Evolutionary conservation across 768 basidiomycete species (phyloP).

Genomic region (Boletus barrowsii): DNA sequence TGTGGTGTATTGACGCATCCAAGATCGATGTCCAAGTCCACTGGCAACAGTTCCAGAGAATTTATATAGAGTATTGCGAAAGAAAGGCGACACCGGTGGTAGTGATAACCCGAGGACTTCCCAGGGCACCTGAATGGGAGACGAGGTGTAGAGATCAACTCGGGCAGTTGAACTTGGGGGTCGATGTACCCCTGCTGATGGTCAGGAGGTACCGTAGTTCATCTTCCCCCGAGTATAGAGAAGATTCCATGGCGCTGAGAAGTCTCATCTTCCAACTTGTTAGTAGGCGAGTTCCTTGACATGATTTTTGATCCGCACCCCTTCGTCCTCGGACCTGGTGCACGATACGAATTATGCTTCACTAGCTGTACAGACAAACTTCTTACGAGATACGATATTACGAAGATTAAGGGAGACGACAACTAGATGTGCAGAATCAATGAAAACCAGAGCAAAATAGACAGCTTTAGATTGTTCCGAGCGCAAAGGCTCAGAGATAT

Average conservation of each 20-base stretch:
- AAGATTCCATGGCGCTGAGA: slow-evolving; percentile 17
- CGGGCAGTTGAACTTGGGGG: slow-evolving; percentile 3
- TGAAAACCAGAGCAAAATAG: not conserved
- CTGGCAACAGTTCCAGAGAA: slow-evolving; percentile 19
- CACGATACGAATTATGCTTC: not conserved
- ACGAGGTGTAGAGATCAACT: slow-evolving; percentile 13
- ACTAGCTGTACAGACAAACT: not conserved
- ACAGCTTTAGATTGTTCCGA: not conserved
- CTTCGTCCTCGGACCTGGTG: too few relatives aligned
- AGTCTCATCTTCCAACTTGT: slow-evolving; percentile 5
- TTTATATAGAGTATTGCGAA: slow-evolving; percentile 24
- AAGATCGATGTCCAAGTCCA: slow-evolving; percentile 13
- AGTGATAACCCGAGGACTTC: slow-evolving; percentile 17
- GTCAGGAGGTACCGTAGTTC: slow-evolving; percentile 9
- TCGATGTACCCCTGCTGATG: slow-evolving; percentile 3
- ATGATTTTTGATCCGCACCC: too few relatives aligned
- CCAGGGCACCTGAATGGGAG: slow-evolving; percentile 7
- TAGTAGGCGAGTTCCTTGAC: too few relatives aligned
- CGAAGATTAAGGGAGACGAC: not conserved
- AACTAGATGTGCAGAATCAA: not conserved
- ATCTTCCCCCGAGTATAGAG: slow-evolving; percentile 9
- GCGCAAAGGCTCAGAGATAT: not conserved
- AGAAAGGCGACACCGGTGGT: slow-evolving; percentile 17
- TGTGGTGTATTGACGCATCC: slow-evolving; percentile 27
- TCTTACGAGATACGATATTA: not conserved